Evolutionary conservation across 495 filamentous ascomycete species (phyloP), one percentile per base, ranked within the genome.

Genomic region (Corynascus novoguineensis): DNA sequence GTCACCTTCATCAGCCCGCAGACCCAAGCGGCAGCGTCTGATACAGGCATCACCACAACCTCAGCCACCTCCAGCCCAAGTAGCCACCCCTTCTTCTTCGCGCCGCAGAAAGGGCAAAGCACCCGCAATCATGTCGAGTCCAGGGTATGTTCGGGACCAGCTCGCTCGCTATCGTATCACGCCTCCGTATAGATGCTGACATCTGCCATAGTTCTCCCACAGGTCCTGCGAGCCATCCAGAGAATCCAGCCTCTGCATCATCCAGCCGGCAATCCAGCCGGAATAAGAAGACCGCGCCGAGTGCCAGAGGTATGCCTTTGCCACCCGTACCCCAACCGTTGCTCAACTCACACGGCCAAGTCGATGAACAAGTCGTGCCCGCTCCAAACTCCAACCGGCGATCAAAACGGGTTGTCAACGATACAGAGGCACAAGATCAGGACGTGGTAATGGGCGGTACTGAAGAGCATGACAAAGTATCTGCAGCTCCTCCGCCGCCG

Each of bases 41-140:
- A 37, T 62, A 61, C 68, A 81, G 71, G 57, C 61, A 55, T 19
- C 60, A 12, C 29, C 58, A 9, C 58, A 50, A 24, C 27, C 50
- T 19, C 60, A 67, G 25, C 61, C 58, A 25, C 60, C 60, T 50
- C 62, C 63, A 54, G 61, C 60, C 55, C 62, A 40, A 51, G 57
- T 51, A 19, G 65, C 37, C 38, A 67, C 50, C 29, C 64, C 35
- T 25, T 68, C 50, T 21, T 64, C 47, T 44, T 62, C 80, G 56
- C 83, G 84, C 53, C 83, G 81, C 63, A 78, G 72, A 71, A 80
- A 81, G 73, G 75, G 81, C 68, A 84, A 87, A 73, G 75, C 79
- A 68, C 68, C 83, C 50, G 74, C 79, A 73, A 80, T 78, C 66
- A 93, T 92, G 91, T 90, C 90, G 73, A 88, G 86, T 77, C 82